Percentiles rank a stretch among this genome's conserved stretches.
Conservation (phyloP, 208 protist genomes). For the Acanthamoeba royreba region DNA sequence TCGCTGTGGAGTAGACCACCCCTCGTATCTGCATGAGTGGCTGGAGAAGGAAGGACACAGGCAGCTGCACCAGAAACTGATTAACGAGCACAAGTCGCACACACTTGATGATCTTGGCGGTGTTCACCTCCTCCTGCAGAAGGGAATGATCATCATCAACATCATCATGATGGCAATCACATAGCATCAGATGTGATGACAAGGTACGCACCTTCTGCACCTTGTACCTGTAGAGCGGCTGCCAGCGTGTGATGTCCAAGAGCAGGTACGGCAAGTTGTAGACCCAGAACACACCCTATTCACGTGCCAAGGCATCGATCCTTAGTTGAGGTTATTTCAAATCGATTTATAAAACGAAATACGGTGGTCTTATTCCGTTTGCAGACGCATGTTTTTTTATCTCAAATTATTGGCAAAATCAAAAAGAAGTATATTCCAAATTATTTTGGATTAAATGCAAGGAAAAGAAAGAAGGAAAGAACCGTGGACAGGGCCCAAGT, state of each 20-base stretch:
- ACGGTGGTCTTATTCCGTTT: neutral
- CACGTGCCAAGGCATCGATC: no score
- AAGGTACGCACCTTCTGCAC: neutral
- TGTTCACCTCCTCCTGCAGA: neutral
- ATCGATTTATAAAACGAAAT: neutral
- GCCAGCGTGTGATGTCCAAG: neutral
- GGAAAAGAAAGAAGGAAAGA: neutral
- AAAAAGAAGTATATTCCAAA: neutral
- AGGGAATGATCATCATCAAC: neutral
- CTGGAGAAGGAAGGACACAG: neutral
- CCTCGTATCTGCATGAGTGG: neutral
- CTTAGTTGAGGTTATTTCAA: neutral
- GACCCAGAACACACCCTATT: neutral
- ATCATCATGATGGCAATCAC: neutral
- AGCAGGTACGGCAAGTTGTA: neutral
- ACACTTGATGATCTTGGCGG: neutral
- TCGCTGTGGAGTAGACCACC: neutral
- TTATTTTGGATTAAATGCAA: no score
- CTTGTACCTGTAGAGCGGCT: neutral
- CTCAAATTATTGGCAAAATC: neutral
- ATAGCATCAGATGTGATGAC: neutral
- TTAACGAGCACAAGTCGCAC: neutral
- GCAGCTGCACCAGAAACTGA: neutral
- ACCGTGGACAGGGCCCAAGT: neutral
- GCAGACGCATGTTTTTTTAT: no score